These are phyloP conservation scores for Penicillium maclennaniae DNA, from an alignment of 495 filamentous ascomycete genomes.

Conservation along the genomic window DNA sequence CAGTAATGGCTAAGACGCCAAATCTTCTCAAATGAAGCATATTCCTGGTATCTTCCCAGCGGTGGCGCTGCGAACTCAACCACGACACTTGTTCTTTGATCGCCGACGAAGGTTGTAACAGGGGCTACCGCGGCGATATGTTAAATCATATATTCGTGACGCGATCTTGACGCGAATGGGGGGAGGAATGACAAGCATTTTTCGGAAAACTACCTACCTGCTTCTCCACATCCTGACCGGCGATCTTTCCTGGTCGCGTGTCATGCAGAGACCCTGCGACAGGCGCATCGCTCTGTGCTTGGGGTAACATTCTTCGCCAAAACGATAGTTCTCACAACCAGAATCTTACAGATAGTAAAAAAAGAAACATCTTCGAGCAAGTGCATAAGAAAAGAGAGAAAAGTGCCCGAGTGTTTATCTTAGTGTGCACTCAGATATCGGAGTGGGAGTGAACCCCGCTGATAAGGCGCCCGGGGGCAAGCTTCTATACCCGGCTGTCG, in stretches of 20 bases:
- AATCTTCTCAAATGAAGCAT: constrained; percentile 18
- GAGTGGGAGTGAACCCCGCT: constrained; percentile 2
- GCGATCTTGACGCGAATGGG: background rate
- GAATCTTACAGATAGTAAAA: no score
- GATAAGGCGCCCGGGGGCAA: background rate
- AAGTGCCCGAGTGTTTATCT: background rate
- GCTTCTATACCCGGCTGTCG: background rate
- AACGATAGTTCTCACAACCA: background rate
- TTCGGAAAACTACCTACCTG: constrained; percentile 22
- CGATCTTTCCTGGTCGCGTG: constrained; percentile 1
- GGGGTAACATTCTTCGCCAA: background rate
- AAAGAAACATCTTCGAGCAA: background rate
- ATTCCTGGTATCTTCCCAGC: background rate
- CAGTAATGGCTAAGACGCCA: constrained; percentile 17
- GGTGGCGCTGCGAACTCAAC: background rate
- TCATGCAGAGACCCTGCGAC: background rate
- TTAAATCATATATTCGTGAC: background rate
- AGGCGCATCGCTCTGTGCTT: background rate
- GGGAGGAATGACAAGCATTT: constrained; percentile 4
- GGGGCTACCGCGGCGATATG: background rate
- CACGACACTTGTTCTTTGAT: background rate
- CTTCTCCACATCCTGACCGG: constrained; percentile 34
- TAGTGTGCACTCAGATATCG: background rate
- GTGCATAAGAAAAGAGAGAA: background rate
- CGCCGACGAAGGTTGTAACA: background rate